phyloP scores from a whole-genome alignment of 768 basidiomycete genomes.

The Suillus paluster region DNA sequence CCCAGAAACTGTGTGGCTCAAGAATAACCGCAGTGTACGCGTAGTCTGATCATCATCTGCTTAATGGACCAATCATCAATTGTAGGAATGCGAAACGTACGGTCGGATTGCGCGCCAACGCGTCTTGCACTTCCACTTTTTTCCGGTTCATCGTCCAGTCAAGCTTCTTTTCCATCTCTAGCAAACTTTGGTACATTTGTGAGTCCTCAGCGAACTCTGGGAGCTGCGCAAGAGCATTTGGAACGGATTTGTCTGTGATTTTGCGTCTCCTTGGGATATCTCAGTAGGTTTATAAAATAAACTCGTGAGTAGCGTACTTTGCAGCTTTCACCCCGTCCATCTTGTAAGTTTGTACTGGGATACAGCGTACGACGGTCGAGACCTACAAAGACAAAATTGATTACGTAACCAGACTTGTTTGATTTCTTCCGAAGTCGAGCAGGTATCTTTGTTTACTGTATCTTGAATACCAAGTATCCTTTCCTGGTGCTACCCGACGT shows the following conservation, averaged over 20 bases:
- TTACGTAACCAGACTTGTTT: neutral
- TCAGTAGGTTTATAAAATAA: neutral
- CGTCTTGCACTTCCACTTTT: conserved; percentile 88
- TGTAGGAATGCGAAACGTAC: conserved; percentile 31
- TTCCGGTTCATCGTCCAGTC: conserved; percentile 97
- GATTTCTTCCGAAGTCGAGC: too few species aligned
- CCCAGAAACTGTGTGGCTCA: conserved; percentile 86
- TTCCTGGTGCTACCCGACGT: too few species aligned
- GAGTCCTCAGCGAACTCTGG: conserved; percentile 83
- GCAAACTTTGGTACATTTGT: conserved; percentile 81
- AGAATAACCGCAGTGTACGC: conserved; percentile 81
- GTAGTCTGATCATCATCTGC: conserved; percentile 60
- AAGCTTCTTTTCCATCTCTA: conserved; percentile 88
- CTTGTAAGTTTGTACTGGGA: neutral
- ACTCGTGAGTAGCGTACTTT: conserved; percentile 30
- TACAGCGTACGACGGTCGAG: too few species aligned
- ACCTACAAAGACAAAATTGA: neutral
- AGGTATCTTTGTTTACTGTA: too few species aligned
- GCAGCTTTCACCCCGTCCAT: conserved; percentile 39
- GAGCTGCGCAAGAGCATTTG: conserved; percentile 74
- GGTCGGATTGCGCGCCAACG: conserved; percentile 72
- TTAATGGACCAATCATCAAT: conserved; percentile 13
- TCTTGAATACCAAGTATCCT: too few species aligned
- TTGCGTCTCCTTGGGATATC: conserved; percentile 65
- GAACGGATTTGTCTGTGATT: conserved; percentile 78